Evolutionary conservation across 2,329 filamentous ascomycete species (phyloP), one percentile per base, ranked within the genome.

Genomic region (Xylaria hypoxylon): DNA sequence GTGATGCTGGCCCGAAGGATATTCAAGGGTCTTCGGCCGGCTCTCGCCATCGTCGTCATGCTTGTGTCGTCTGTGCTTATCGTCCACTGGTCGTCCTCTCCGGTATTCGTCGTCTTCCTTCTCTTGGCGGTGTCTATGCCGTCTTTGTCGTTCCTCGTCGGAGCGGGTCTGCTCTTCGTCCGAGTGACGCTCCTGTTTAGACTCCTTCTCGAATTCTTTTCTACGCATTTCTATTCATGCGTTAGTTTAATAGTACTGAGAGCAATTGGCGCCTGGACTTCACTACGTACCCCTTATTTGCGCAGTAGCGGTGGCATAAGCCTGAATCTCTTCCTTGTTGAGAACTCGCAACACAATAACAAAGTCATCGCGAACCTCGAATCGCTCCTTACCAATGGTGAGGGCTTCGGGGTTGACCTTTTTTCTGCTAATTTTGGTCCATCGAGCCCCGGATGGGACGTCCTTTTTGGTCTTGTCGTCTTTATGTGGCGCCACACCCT

Each of bases 401-500:
- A 98, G 81, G 0, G 94, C 94, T 72, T 95, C 92, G 0, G 94
- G 94, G 72, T 96, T 97, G 73, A 98, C 94, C 62, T 97, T 86
- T 71, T 91, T 89, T 63, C 94, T 89, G 76, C 91, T 92, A 76
- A 98, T 94, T 81, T 96, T 97, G 52, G 94, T 97, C 94, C 94
- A 97, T 61, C 93, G 88, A 38, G 94, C 94, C 64, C 91, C 92
- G 0, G 89, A 80, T 0, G 92, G 92, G 35, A 93, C 92, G 44
- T 92, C 90, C 68, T 90, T 89, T 74, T 87, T 88, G 51, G 84
- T 89, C 78, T 91, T 89, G 55, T 92, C 90, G 76, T 97, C 93
- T 80, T 97, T 97, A 76, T 97, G 87, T n/a, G 94, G 94, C 1
- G 94, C 94, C 6, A 97, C 95, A 17, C 94, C 95, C 78, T 97